phyloP scores from a whole-genome alignment of 192 early-diverging fungal species.

The Backusella circina region DNA sequence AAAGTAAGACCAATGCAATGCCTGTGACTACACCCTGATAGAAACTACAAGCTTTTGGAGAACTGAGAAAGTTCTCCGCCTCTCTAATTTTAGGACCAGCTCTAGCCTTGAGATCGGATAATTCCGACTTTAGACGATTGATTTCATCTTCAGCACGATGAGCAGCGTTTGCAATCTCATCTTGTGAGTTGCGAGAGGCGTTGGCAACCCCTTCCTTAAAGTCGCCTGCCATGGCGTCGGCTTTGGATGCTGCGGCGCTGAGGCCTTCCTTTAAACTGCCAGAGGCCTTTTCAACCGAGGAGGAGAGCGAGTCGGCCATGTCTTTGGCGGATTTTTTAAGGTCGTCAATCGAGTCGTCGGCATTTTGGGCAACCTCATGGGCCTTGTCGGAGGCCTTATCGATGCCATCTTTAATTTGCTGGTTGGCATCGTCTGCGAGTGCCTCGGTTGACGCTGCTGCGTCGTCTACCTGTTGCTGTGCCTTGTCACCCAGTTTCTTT shows the following conservation, averaged over 20 bases:
- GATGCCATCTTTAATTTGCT: not conserved
- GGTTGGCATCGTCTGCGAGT: not conserved
- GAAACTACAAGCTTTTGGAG: constrained; percentile 15
- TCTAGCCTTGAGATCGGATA: constrained; percentile 9
- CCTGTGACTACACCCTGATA: constrained; percentile 19
- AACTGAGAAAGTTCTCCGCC: constrained; percentile 22
- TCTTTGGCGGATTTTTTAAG: not conserved
- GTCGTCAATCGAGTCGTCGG: not conserved
- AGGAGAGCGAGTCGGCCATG: not conserved
- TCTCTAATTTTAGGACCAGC: constrained; percentile 21
- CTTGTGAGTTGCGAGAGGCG: not conserved
- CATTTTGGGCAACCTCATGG: not conserved
- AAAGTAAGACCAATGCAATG: constrained; percentile 10
- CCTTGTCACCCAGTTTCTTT: not conserved
- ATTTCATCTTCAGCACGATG: constrained; percentile 18
- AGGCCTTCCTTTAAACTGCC: not conserved
- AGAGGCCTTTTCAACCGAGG: not conserved
- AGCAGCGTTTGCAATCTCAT: constrained; percentile 8
- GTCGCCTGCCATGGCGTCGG: not conserved
- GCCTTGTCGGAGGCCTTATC: not conserved
- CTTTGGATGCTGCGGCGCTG: not conserved
- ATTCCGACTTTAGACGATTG: constrained; percentile 15
- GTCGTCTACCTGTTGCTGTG: not conserved
- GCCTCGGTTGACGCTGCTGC: not conserved
- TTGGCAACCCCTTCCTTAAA: not conserved